Base-by-base conservation (phyloP, 495 filamentous ascomycete genomes). In the Xylaria palmicola region DNA sequence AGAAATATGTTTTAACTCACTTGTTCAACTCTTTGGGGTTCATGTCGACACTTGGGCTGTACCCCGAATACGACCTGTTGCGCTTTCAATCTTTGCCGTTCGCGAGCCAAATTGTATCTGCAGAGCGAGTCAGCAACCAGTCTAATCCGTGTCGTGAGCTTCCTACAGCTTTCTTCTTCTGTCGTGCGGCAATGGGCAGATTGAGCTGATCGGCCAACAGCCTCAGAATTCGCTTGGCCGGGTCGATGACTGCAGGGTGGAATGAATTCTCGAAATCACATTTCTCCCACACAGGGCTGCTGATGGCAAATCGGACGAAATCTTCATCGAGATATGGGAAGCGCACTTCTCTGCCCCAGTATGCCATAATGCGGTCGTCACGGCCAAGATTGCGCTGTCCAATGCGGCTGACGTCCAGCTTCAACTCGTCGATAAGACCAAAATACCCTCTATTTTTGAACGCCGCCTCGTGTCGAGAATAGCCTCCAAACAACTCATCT, bases 401-500 rank as follows among this genome's bases (percentile, higher is more conserved):
- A 4, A 99, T 86, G 13, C 95, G 84, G 32, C 85, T 78, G 54
- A 97, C 87, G 62, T 99, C 94, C 1, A 97, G 81, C 54, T 92
- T 80, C 7, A 99, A 87, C 72, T 98, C 93, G 1, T 89, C 83
- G 9, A 94, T 75, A 0, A 99, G 83, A 1, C 87, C 90, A 4
- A 73, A 52, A 66, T 88, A 91, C 0, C 90, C 87, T 26, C 73
- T 68, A 0, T 86, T 82, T 13, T 79, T 74, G 66, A 89, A 97
- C 1, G 93, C 90, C 5, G 86, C 83, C 1, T 86, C 83, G 63
- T 99, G 94, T 2, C 94, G 86, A 10, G 86, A 85, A 67, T 99
- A 99, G 5, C 94, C 94, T 19, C 88, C 94, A 62, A 99, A 96
- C 3, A 99, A 86, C 73, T 99, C 94, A 69, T 99, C 94, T 4